These are phyloP conservation scores for Trichosporon coremiiforme DNA, from an alignment of 1,284 basidiomycete genomes.

Conservation along the genomic window DNA sequence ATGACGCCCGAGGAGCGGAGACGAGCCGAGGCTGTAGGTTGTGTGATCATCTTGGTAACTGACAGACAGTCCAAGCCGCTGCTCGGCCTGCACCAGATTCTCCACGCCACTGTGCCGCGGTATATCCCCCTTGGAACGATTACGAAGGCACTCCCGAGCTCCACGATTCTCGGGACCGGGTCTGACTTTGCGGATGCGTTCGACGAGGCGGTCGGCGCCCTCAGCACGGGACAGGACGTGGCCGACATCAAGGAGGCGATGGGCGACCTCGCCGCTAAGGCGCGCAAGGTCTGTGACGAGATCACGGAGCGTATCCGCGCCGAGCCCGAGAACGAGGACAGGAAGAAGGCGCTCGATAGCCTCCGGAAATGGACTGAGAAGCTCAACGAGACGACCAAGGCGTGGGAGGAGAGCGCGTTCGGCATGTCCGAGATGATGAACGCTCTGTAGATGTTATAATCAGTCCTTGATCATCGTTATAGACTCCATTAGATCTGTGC, in stretches of 20 bases:
- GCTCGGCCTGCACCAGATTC: slow-evolving; percentile 46
- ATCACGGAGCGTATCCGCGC: slow-evolving; percentile 18
- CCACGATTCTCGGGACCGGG: not conserved
- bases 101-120: slow-evolving; percentile 45
- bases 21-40: slow-evolving; percentile 44
- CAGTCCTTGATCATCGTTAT: not conserved
- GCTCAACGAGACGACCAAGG: slow-evolving; percentile 35
- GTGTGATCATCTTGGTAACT: not conserved
- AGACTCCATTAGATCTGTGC: slow-evolving; percentile 16
- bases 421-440: slow-evolving; percentile 26
- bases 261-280: slow-evolving; percentile 28
- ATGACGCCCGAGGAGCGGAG: slow-evolving; percentile 37
- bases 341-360: slow-evolving; percentile 20
- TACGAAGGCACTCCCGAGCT: not conserved
- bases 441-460: slow-evolving; percentile 26
- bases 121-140: slow-evolving; percentile 37
- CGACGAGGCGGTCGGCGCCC: slow-evolving; percentile 35
- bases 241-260: slow-evolving; percentile 40
- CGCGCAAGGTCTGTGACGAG: slow-evolving; percentile 25
- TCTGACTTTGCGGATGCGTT: slow-evolving; percentile 20
- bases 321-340: slow-evolving; percentile 19
- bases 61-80: slow-evolving; percentile 44
- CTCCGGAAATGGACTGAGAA: slow-evolving; percentile 35
- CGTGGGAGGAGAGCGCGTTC: slow-evolving; percentile 40
- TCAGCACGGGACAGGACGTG: slow-evolving; percentile 47